A percentile compares a stretch with the other conserved stretches of the same genome.
Evolutionary conservation across 129 eudicot species (phyloP).

Genomic region (Heracleum sosnowskyi): DNA sequence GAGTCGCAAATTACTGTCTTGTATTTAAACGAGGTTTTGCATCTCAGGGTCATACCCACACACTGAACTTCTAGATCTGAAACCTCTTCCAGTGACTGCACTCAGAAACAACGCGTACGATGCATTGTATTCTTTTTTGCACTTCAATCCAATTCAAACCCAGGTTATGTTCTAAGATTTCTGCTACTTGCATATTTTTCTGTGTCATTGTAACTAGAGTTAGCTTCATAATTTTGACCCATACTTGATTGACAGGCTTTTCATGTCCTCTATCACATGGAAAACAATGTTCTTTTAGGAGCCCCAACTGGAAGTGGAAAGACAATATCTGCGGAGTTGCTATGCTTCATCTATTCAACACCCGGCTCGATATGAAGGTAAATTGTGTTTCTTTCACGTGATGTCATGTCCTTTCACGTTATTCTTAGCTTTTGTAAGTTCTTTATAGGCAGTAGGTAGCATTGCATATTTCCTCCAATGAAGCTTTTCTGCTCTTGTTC

Average conservation of each 20-base stretch:
- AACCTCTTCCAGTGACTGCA: constrained; percentile 94
- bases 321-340: constrained; percentile 99
- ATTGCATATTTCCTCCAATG: not conserved
- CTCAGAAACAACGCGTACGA: constrained; percentile 79
- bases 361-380: constrained; percentile 98
- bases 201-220: not conserved
- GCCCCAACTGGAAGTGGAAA: constrained; percentile 99
- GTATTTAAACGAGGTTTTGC: constrained; percentile 16
- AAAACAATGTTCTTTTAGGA: constrained; percentile 82
- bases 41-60: constrained; percentile 78
- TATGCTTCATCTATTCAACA: constrained; percentile 81
- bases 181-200: not conserved
- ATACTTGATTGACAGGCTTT: constrained; percentile 53
- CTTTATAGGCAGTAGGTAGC: not conserved
- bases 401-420: not conserved
- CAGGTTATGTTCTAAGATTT: constrained; percentile 43
- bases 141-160: constrained; percentile 97
- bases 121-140: constrained; percentile 76
- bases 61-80: constrained; percentile 91
- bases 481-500: not conserved
- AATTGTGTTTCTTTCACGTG: no score
- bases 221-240: constrained; percentile 13
- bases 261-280: constrained; percentile 86
- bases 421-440: not conserved
- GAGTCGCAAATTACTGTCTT: no score